Evolutionary conservation across 108 stramenopile species (phyloP), one percentile per base, ranked within the genome.

Genomic region (Pseudonitzschia multistriata): DNA sequence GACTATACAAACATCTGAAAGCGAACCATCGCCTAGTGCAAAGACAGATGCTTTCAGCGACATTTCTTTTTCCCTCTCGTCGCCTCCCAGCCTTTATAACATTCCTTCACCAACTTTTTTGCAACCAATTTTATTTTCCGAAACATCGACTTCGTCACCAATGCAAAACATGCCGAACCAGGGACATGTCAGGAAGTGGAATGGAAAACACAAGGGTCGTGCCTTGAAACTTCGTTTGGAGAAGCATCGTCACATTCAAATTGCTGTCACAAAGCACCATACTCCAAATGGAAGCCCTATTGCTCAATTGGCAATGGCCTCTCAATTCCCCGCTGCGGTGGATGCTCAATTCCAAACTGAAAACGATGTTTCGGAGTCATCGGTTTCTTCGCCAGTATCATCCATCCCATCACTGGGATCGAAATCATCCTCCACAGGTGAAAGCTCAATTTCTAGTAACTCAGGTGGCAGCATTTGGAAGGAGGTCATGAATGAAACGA

Each of bases 221-320:
- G 75, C 75, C n/a, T 40, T 76, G 39, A 60, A 62, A 70, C 55
- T 70, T 7, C 75, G 75, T 29, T 70, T 76, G 47, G 68, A 62
- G 19, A 70, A 60, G 35, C 62, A 76, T 54, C 67, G 63, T 3
- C 35, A 62, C 27, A 28, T 76, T 31, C 75, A 76, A 66, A 6
- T 70, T 28, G 75, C 64, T 19, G 34, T 64, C 42, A 64, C 24
- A 13, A 25, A 24, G 13, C 40, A 64, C 42, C 14, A 3, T 45
- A 21, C 11, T 35, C 13, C 31, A 14, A 4, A 59, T 0, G 57
- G n/a, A 30, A 35, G 57, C 19, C 34, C 57, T 35, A 25, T 47
- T 47, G 17, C 63, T 27, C 40, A 39, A 28, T 7, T 45, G 28
- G 8, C 40, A 15, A 14, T 47, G 17, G 42, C 42, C 1, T 64